Evolutionary conservation across 2,329 filamentous ascomycete genomes (phyloP).

Genomic region (Chaetothyriales sp.): DNA sequence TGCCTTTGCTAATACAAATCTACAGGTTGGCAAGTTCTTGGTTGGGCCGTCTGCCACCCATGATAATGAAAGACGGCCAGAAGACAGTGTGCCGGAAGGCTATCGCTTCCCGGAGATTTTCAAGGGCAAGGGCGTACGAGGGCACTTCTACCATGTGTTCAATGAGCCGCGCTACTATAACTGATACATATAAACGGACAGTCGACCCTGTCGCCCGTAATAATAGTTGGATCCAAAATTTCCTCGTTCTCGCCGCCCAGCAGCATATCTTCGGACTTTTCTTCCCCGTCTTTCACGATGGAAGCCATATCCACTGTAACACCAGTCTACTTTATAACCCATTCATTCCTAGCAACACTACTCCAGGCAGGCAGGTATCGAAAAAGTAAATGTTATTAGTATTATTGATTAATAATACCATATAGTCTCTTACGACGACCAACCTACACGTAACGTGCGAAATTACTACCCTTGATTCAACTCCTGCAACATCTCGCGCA

Average conservation of each 20-base stretch:
- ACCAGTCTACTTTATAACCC: no score
- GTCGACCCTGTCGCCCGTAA: neutral
- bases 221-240: neutral
- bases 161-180: conserved; percentile 59
- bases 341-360: no score
- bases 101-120: conserved; percentile 75
- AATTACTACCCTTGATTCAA: conserved; percentile 3
- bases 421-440: no score
- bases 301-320: no score
- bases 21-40: conserved; percentile 71
- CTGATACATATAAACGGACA: neutral
- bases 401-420: no score
- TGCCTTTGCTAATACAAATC: conserved; percentile 9
- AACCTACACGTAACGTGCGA: no score
- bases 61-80: conserved; percentile 49
- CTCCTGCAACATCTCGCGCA: conserved; percentile 17
- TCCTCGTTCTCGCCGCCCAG: no score
- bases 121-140: conserved; percentile 68
- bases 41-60: conserved; percentile 56
- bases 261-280: no score
- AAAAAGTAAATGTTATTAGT: no score
- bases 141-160: conserved; percentile 90
- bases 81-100: conserved; percentile 60
- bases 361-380: no score
- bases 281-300: no score